Conservation (phyloP, 202 grass and related monocot genomes). For the Bolboschoenoplectus hybrid region DNA sequence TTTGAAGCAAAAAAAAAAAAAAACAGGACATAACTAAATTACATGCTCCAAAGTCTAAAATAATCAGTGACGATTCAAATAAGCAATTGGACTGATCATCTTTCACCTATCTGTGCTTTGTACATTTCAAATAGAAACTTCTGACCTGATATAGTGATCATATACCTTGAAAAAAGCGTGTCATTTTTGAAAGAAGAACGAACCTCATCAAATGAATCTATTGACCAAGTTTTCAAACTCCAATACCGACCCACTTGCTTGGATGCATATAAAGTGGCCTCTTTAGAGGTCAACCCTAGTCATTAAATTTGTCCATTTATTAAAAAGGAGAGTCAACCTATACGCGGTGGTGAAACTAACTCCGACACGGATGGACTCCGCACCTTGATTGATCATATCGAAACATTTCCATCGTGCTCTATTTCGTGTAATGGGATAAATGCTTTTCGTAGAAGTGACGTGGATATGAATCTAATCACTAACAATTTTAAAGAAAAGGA, state of each 20-base stretch:
- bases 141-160: not conserved
- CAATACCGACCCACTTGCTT: not conserved
- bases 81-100: not conserved
- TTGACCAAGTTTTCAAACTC: not conserved
- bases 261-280: not conserved
- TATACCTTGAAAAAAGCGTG: not conserved
- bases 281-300: constrained; percentile 16
- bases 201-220: not conserved
- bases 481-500: no score
- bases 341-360: not conserved
- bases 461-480: no score
- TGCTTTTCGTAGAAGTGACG: no score
- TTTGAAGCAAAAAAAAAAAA: not conserved
- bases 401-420: not conserved
- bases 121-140: not conserved
- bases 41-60: not conserved
- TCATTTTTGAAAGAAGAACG: not conserved
- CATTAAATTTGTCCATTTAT: not conserved
- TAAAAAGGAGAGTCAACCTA: not conserved
- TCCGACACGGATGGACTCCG: not conserved
- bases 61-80: not conserved
- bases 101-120: not conserved
- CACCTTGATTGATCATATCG: constrained; percentile 12
- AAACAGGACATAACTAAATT: not conserved
- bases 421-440: not conserved